Conservation (phyloP, 176 grass and related monocot species). For the Tuctoria greenei region DNA sequence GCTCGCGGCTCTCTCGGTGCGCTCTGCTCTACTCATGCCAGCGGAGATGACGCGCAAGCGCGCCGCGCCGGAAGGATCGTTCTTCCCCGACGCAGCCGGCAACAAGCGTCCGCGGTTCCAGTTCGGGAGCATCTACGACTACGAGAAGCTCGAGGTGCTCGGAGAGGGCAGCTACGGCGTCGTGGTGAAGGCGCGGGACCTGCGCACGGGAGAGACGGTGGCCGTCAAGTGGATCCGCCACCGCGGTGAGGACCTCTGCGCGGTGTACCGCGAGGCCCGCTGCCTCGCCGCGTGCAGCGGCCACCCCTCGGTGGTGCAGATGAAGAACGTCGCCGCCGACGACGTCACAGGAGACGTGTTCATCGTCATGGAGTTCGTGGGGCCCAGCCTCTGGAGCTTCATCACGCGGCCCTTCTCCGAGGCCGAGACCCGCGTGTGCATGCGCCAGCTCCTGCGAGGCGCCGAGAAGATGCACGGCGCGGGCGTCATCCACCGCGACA, state of each 20-base stretch:
- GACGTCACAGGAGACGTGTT: too few species aligned
- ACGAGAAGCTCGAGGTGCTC: not conserved
- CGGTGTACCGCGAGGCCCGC: not conserved
- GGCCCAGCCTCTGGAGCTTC: too few species aligned
- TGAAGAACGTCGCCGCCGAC: conserved; percentile 2
- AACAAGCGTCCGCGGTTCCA: not conserved
- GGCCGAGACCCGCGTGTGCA: too few species aligned
- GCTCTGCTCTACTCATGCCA: too few species aligned
- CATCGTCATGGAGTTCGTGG: too few species aligned
- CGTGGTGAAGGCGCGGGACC: conserved; percentile 4
- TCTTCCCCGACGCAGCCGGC: too few species aligned
- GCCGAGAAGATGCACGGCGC: conserved; percentile 18
- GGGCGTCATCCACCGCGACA: conserved; percentile 2
- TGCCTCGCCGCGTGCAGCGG: conserved; percentile 10
- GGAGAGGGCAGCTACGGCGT: not conserved
- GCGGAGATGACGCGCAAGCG: too few species aligned
- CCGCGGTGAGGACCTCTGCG: not conserved
- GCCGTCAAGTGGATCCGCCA: conserved; percentile 8
- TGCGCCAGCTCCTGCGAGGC: too few species aligned
- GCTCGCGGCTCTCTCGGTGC: too few species aligned
- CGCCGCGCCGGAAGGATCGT: too few species aligned
- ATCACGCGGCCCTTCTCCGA: too few species aligned
- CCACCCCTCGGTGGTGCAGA: conserved; percentile 8
- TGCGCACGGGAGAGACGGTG: conserved; percentile 8
- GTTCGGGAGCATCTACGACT: conserved; percentile 17